Conservation (phyloP, 257 asterid species). For the Ajuga chamaepitys region DNA sequence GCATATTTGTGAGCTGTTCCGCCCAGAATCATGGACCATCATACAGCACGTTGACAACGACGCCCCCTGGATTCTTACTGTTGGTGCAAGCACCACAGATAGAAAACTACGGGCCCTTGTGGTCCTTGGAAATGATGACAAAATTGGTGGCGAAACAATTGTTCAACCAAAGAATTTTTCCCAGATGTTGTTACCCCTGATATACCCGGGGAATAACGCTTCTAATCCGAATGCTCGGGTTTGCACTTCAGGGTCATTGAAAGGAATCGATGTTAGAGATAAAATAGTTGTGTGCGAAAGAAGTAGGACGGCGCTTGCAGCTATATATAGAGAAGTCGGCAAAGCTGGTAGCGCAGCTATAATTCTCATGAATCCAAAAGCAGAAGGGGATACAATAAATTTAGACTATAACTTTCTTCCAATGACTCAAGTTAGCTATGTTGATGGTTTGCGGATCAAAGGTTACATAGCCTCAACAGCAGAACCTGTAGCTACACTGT, state of each 20-base stretch:
- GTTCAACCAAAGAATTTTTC: constrained; percentile 18
- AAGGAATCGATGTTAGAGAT: constrained; percentile 20
- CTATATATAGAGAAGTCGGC: constrained; percentile 25
- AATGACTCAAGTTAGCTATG: constrained; percentile 1
- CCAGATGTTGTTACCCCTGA: constrained; percentile 5
- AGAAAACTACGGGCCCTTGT: constrained; percentile 16
- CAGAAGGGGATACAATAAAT: background rate
- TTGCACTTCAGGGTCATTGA: constrained; percentile 23
- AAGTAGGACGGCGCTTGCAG: constrained; percentile 26
- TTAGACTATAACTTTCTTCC: constrained; percentile 5
- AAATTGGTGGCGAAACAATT: constrained; percentile 14
- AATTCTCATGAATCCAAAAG: constrained; percentile 34
- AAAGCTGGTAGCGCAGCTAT: constrained; percentile 45
- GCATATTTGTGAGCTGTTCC: constrained; percentile 35
- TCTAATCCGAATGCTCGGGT: constrained; percentile 14
- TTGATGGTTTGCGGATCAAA: constrained; percentile 13
- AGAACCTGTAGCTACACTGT: constrained; percentile 18
- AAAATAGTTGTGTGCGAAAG: constrained; percentile 31
- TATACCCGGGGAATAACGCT: constrained; percentile 6
- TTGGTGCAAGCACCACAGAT: constrained; percentile 38
- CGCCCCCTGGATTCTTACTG: constrained; percentile 42
- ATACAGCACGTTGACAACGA: constrained; percentile 25
- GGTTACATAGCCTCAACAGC: constrained; percentile 32
- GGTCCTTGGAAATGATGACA: constrained; percentile 28
- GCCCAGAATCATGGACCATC: constrained; percentile 30